phyloP scores from a whole-genome alignment of 106 monocot genomes.

The Platanthera zijinensis region DNA sequence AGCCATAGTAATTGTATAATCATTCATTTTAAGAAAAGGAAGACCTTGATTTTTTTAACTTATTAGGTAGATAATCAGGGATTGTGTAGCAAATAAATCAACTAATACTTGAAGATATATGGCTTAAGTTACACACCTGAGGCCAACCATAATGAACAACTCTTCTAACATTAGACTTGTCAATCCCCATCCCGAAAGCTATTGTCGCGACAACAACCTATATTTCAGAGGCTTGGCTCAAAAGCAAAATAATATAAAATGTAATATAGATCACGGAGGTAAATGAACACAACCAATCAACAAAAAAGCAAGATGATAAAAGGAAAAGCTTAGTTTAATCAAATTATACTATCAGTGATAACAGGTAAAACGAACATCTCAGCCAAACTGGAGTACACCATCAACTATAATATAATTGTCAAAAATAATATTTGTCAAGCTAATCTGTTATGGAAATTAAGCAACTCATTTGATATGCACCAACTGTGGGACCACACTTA shows the following conservation, averaged over 20 bases:
- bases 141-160: slow-evolving; percentile 99
- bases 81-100: neutral
- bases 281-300: neutral
- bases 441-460: too few relatives aligned
- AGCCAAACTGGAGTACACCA: neutral
- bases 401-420: too few relatives aligned
- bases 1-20: neutral
- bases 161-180: slow-evolving; percentile 95
- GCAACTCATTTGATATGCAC: too few relatives aligned
- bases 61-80: neutral
- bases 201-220: slow-evolving; percentile 98
- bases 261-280: neutral
- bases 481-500: too few relatives aligned
- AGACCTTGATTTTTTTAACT: neutral
- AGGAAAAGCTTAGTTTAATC: neutral
- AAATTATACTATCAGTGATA: neutral
- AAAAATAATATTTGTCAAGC: too few relatives aligned
- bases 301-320: neutral
- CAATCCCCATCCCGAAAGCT: slow-evolving; percentile 99
- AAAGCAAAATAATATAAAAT: neutral
- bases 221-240: neutral
- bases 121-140: slow-evolving; percentile 43
- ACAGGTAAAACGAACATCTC: neutral
- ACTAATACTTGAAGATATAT: neutral
- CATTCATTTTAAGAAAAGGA: neutral